These are phyloP conservation scores for Nitzschia sp. DNA, from an alignment of 108 stramenopile genomes.

Conservation along the genomic window DNA sequence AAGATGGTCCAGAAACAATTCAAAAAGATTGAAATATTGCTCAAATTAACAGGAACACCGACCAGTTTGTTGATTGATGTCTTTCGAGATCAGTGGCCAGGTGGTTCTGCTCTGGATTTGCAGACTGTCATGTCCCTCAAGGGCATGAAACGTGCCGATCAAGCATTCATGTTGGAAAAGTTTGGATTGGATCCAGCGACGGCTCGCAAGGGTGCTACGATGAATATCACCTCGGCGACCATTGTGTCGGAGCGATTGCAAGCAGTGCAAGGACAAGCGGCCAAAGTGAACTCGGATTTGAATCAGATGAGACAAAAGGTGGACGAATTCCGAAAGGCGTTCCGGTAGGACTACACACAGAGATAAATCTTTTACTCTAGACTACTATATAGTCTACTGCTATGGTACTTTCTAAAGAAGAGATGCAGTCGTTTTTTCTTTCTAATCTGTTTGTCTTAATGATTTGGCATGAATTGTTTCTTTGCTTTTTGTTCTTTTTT, in stretches of 20 bases:
- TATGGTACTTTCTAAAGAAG: too few relatives aligned
- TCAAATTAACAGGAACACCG: conserved; percentile 96
- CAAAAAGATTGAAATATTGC: conserved; percentile 91
- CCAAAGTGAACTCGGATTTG: conserved; percentile 75
- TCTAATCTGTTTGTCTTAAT: too few relatives aligned
- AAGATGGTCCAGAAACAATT: conserved; percentile 95
- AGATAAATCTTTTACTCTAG: background rate
- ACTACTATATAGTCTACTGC: too few relatives aligned
- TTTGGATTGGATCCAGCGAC: conserved; percentile 77
- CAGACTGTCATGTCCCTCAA: conserved; percentile 89
- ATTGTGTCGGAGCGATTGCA: conserved; percentile 78
- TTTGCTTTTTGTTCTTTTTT: background rate
- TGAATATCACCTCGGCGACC: conserved; percentile 58
- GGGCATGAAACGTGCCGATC: conserved; percentile 88
- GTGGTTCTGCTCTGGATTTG: conserved; percentile 80
- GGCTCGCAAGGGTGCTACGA: conserved; percentile 52
- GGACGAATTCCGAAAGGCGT: conserved; percentile 76
- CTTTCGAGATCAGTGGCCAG: conserved; percentile 89
- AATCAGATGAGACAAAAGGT: conserved; percentile 83
- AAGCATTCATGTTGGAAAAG: conserved; percentile 80
- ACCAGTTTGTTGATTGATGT: conserved; percentile 87
- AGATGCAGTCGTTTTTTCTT: too few relatives aligned
- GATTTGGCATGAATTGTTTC: background rate
- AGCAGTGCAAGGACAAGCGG: conserved; percentile 67
- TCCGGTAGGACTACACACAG: conserved; percentile 47